Evolutionary conservation across 1,284 basidiomycete genomes (phyloP), one percentile per base, ranked within the genome.

Genomic region (Irpex sp.): DNA sequence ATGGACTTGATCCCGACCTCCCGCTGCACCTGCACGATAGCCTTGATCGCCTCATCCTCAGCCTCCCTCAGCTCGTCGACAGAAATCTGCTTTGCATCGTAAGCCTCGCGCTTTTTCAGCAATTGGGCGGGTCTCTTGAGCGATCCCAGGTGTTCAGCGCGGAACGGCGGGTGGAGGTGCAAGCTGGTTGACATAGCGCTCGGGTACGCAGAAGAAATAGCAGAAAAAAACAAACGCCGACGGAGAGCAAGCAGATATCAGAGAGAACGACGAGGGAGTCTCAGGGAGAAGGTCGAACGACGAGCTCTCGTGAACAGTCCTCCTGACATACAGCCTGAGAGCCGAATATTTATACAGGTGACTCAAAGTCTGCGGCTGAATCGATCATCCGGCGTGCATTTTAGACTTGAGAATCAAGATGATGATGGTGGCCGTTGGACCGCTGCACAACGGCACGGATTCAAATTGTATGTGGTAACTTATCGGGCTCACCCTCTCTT

Each of bases 41-140:
- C 67, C 38, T 72, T 68, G 67, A 85, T 82, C 9, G 79, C 76
- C 65, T 74, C 74, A 66, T 84, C 80, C 72, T 84, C 82, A 34
- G 80, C 70, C 38, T 68, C 68, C n/a, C 68, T 70, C 26, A 84
- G 74, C 48, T 78, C 77, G 31, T 77, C 75, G 7, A 67, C 66
- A 5, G 72, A 70, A 67, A 76, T 71, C 64, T 75, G 68, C 37
- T 77, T 77, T 4, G 71, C 67, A 38, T 79, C 75, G 57, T 76
- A 71, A 7, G 73, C 69, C 21, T 71, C 71, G 34, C 82, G 77
- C 52, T 79, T 81, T 52, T 76, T 65, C 57, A 82, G 78, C 44
- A 85, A 74, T 36, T 71, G 64, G 1, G 68, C 62, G 0, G 82
- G 82, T 4, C 83, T 79, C 59, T 83, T 79, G 67, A 85, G 77